These are phyloP conservation scores for Metschnikowia borealis DNA, from an alignment of 805 yeast species.

Conservation along the genomic window DNA sequence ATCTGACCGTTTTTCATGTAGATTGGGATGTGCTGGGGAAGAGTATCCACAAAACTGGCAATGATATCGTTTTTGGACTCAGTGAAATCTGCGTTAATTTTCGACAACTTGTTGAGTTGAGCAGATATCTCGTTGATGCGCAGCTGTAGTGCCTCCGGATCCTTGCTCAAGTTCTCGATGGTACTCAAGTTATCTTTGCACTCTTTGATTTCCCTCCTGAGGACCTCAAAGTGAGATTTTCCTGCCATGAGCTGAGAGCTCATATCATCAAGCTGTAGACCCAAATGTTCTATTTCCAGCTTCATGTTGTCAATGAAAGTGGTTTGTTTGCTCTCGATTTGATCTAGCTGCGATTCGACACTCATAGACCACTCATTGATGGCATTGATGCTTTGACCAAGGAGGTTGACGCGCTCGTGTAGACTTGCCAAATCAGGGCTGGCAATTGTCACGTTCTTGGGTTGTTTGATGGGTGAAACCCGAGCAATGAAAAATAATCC, in stretches of 20 bases:
- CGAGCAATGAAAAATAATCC: slow-evolving; percentile 1
- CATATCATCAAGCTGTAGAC: slow-evolving; percentile 10
- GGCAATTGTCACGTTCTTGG: background rate
- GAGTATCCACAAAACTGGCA: slow-evolving; percentile 16
- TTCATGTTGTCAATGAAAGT: slow-evolving; percentile 13
- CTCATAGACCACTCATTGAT: slow-evolving; percentile 16
- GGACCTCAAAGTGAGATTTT: slow-evolving; percentile 6
- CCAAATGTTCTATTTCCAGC: slow-evolving; percentile 18
- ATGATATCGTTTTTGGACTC: slow-evolving; percentile 17
- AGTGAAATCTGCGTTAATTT: slow-evolving; percentile 13
- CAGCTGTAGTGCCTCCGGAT: slow-evolving; percentile 15
- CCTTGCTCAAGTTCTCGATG: slow-evolving; percentile 6
- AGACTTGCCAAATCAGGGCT: slow-evolving; percentile 5
- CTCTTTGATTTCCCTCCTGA: slow-evolving; percentile 14
- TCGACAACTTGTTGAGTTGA: slow-evolving; percentile 15
- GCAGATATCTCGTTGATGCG: slow-evolving; percentile 17
- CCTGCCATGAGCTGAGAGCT: slow-evolving; percentile 2
- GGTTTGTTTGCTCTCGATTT: slow-evolving; percentile 17
- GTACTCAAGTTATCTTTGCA: slow-evolving; percentile 12
- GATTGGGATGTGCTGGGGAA: slow-evolving; percentile 33
- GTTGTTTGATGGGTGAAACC: background rate
- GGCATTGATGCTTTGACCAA: slow-evolving; percentile 12
- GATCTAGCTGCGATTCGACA: slow-evolving; percentile 19
- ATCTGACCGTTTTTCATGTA: slow-evolving; percentile 30
- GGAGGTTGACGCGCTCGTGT: slow-evolving; percentile 8